These are phyloP conservation scores for Notholithocarpus densiflorus DNA, from an alignment of 306 rosid genomes.

Conservation along the genomic window DNA sequence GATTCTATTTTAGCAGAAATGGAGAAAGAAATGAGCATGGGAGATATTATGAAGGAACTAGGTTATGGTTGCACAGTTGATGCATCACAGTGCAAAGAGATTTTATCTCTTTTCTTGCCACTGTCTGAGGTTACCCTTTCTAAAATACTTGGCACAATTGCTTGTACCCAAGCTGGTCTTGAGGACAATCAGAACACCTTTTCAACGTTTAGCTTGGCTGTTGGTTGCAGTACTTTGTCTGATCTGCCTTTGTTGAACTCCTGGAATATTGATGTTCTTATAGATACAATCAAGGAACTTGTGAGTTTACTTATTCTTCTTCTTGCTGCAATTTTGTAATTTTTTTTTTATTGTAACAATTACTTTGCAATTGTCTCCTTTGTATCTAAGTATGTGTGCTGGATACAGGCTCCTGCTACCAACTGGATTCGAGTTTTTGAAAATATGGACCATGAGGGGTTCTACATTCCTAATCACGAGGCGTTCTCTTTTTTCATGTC, in stretches of 20 bases:
- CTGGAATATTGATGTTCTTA: conserved; percentile 93
- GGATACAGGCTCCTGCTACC: conserved; percentile 74
- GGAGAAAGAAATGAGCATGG: conserved; percentile 95
- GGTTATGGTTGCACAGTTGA: conserved; percentile 96
- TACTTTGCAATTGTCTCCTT: conserved; percentile 1
- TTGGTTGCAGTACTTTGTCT: conserved; percentile 57
- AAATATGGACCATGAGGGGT: conserved; percentile 93
- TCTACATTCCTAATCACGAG: conserved; percentile 83
- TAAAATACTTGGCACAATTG: conserved; percentile 83
- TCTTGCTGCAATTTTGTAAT: neutral
- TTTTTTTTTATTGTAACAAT: conserved; percentile 12
- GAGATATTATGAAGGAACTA: conserved; percentile 91
- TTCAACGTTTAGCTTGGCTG: conserved; percentile 65
- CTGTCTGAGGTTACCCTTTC: conserved; percentile 68
- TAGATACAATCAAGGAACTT: conserved; percentile 73
- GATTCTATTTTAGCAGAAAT: conserved; percentile 95
- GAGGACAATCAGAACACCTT: conserved; percentile 78
- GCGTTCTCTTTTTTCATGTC: conserved; percentile 90
- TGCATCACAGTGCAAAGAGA: conserved; percentile 77
- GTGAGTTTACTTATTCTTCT: conserved; percentile 41
- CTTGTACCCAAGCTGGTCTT: conserved; percentile 67
- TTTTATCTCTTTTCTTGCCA: conserved; percentile 86
- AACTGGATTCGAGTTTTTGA: conserved; percentile 81
- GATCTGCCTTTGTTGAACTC: conserved; percentile 69
- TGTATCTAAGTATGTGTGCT: conserved; percentile 20